phyloP scores from a whole-genome alignment of 73 alveolate genomes.

The Urostyla sp. region DNA sequence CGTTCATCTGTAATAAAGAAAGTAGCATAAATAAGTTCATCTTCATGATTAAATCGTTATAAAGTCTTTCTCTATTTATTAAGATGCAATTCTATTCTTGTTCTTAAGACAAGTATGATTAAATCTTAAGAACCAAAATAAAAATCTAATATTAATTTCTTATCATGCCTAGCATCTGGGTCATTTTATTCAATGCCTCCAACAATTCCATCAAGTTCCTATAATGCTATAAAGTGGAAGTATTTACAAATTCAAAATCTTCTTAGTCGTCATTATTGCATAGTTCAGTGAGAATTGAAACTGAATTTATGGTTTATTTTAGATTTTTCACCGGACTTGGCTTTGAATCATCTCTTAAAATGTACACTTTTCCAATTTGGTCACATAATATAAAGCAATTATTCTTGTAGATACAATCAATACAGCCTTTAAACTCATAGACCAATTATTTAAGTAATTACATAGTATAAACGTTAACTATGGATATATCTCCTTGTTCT shows the following conservation, averaged over 20 bases:
- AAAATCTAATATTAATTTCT: slow-evolving; percentile 3
- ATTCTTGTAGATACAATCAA: not conserved
- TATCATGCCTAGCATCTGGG: not conserved
- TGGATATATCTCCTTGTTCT: slow-evolving; percentile 41
- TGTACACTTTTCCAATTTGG: slow-evolving; percentile 34
- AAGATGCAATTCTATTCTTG: slow-evolving; percentile 8
- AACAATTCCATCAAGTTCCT: not conserved
- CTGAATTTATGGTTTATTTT: no score
- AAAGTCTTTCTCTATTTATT: slow-evolving; percentile 18
- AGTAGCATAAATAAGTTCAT: slow-evolving; percentile 1
- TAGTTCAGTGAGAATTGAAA: slow-evolving; percentile 1
- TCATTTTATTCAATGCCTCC: no score
- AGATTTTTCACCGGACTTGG: not conserved
- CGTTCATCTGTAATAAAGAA: slow-evolving; percentile 7
- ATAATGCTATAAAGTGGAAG: not conserved
- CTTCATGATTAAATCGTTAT: not conserved
- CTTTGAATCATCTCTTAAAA: slow-evolving; percentile 45
- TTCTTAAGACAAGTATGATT: not conserved
- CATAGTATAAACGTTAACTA: slow-evolving; percentile 54
- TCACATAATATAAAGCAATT: slow-evolving; percentile 20
- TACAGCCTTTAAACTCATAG: slow-evolving; percentile 44
- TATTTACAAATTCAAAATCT: slow-evolving; percentile 15
- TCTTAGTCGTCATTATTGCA: slow-evolving; percentile 29
- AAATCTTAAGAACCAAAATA: not conserved
- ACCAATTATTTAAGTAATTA: slow-evolving; percentile 43